phyloP scores from a whole-genome alignment of 768 basidiomycete species.

The Psilocybe cubensis region DNA sequence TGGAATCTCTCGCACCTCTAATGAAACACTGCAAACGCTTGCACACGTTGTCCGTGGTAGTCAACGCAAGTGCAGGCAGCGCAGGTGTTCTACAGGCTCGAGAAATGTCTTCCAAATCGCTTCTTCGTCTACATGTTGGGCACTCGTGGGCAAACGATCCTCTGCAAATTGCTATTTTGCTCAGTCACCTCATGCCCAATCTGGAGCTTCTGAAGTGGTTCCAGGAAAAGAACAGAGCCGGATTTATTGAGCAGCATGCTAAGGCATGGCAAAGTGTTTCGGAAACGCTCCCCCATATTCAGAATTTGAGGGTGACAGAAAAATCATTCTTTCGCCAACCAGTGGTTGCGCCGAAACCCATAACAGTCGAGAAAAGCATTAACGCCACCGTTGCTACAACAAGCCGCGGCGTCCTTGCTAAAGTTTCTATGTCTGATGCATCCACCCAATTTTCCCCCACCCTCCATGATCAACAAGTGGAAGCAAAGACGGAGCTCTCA shows the following conservation, averaged over 20 bases:
- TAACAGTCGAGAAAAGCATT: slow-evolving; percentile 49
- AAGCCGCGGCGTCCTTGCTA: slow-evolving; percentile 35
- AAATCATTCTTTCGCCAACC: slow-evolving; percentile 40
- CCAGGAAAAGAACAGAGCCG: slow-evolving; percentile 75
- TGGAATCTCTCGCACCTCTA: slow-evolving; percentile 66
- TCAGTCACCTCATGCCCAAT: slow-evolving; percentile 78
- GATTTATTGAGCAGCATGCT: slow-evolving; percentile 68
- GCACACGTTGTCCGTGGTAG: slow-evolving; percentile 66
- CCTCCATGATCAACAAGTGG: slow-evolving; percentile 34
- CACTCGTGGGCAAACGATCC: slow-evolving; percentile 75
- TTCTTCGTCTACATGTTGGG: slow-evolving; percentile 74
- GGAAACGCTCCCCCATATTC: slow-evolving; percentile 75
- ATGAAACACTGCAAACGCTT: slow-evolving; percentile 60
- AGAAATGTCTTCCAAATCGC: slow-evolving; percentile 61
- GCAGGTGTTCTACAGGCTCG: slow-evolving; percentile 48
- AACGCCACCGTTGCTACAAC: slow-evolving; percentile 42
- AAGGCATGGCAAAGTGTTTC: slow-evolving; percentile 70
- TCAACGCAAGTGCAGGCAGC: slow-evolving; percentile 56
- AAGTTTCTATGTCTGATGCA: slow-evolving; percentile 30
- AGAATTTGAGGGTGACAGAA: slow-evolving; percentile 66
- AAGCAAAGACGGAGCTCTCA: slow-evolving; percentile 34
- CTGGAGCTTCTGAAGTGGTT: slow-evolving; percentile 77
- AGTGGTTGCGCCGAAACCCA: slow-evolving; percentile 10
- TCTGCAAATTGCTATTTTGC: slow-evolving; percentile 69
- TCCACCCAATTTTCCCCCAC: slow-evolving; percentile 41